These are phyloP conservation scores for Pilobolus umbonatus DNA, from an alignment of 192 early-diverging fungal species.

Conservation along the genomic window DNA sequence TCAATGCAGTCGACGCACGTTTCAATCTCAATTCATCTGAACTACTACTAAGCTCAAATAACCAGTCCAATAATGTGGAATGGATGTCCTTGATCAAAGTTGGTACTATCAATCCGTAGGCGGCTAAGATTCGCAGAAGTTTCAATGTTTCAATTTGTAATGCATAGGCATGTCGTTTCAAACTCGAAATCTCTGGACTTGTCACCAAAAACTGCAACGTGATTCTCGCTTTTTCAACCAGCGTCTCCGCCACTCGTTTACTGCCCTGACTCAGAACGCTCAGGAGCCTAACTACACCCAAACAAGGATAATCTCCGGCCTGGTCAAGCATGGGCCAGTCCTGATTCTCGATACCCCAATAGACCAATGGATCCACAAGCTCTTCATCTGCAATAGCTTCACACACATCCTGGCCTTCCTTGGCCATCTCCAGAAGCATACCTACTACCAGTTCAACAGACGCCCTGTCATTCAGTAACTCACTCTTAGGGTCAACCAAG, in stretches of 20 bases:
- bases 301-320: slow-evolving; percentile 12
- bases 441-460: slow-evolving; percentile 41
- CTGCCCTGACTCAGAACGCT: slow-evolving; percentile 36
- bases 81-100: slow-evolving; percentile 39
- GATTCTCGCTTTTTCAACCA: slow-evolving; percentile 28
- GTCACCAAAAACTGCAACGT: slow-evolving; percentile 42
- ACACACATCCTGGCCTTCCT: slow-evolving; percentile 36
- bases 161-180: slow-evolving; percentile 25
- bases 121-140: slow-evolving; percentile 37
- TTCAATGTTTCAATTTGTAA: slow-evolving; percentile 36
- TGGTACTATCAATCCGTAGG: slow-evolving; percentile 50
- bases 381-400: slow-evolving; percentile 42
- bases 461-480: slow-evolving; percentile 3
- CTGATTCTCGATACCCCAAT: slow-evolving; percentile 30
- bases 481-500: slow-evolving; percentile 40
- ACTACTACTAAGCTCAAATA: slow-evolving; percentile 5
- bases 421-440: slow-evolving; percentile 45
- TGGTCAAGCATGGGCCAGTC: slow-evolving; percentile 43
- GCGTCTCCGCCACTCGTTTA: slow-evolving; percentile 34
- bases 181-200: slow-evolving; percentile 24
- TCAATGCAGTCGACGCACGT: slow-evolving; percentile 26
- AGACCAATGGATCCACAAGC: slow-evolving; percentile 37
- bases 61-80: slow-evolving; percentile 27
- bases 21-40: background rate
- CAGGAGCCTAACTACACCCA: slow-evolving; percentile 33